phyloP scores from a whole-genome alignment of 352 stramenopile genomes.

The Pythium graminicola region DNA sequence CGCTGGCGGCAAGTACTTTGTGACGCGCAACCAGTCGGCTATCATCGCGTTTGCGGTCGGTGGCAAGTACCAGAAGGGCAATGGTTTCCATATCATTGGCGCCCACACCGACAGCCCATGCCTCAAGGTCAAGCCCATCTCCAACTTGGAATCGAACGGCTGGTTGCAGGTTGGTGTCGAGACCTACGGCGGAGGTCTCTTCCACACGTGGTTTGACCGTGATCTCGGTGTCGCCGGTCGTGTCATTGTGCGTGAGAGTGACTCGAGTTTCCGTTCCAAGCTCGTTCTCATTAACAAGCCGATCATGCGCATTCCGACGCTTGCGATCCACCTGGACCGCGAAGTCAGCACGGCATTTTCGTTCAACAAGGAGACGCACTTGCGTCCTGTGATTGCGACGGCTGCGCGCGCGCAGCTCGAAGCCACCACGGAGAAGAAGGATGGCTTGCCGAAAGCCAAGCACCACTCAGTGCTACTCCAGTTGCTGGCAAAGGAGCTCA shows the following conservation, averaged over 20 bases:
- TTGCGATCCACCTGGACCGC: conserved; percentile 96
- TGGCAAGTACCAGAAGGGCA: conserved; percentile 84
- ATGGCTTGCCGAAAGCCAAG: conserved; percentile 49
- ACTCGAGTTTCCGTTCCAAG: conserved; percentile 59
- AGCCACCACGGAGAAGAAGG: conserved; percentile 44
- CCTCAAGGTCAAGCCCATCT: conserved; percentile 94
- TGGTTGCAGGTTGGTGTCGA: conserved; percentile 82
- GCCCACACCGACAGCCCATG: conserved; percentile 96
- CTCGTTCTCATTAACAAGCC: conserved; percentile 92
- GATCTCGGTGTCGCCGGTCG: conserved; percentile 92
- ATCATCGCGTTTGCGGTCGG: conserved; percentile 94
- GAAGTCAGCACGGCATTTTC: conserved; percentile 86
- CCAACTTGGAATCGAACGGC: conserved; percentile 80
- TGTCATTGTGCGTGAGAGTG: conserved; percentile 85
- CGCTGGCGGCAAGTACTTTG: conserved; percentile 95
- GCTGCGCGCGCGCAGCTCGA: conserved; percentile 83
- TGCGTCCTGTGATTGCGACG: conserved; percentile 90
- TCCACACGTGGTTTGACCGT: conserved; percentile 98
- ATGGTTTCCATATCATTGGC: conserved; percentile 95
- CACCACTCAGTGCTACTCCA: conserved; percentile 92
- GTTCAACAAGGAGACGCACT: conserved; percentile 96
- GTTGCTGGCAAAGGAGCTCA: conserved; percentile 89
- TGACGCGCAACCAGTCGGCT: conserved; percentile 94
- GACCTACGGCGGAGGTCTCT: conserved; percentile 90
- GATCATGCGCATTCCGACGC: conserved; percentile 94